Conservation (phyloP, 2,329 filamentous ascomycete genomes). For the Cadophora luteo-olivacea region DNA sequence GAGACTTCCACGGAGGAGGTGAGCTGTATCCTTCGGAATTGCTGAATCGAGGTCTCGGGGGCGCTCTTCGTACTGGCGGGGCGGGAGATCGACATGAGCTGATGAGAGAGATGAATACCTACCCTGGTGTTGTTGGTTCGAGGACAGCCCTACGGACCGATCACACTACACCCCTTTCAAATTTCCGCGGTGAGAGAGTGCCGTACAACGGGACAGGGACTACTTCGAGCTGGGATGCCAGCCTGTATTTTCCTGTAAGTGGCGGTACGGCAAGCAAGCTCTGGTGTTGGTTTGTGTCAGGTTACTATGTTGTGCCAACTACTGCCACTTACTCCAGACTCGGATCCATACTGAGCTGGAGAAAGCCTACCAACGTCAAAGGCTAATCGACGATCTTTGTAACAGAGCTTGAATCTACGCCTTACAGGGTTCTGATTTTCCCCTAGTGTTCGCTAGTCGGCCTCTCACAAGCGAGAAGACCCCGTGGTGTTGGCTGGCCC, state of each 20-base stretch:
- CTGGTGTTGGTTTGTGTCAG: neutral
- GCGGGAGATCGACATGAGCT: constrained; percentile 21
- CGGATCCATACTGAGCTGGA: constrained; percentile 24
- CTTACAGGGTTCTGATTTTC: constrained; percentile 7
- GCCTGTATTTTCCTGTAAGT: neutral
- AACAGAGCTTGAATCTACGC: constrained; percentile 16
- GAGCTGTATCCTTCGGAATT: constrained; percentile 12
- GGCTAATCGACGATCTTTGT: constrained; percentile 9
- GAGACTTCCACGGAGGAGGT: constrained; percentile 1
- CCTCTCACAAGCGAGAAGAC: neutral
- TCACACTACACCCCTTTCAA: constrained; percentile 14
- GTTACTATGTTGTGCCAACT: neutral
- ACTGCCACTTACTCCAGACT: neutral
- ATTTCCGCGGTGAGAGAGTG: neutral
- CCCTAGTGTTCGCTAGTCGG: neutral
- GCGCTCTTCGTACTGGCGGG: constrained; percentile 14
- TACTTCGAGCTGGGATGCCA: neutral
- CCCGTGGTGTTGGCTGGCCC: too few relatives aligned
- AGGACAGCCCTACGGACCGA: constrained; percentile 18
- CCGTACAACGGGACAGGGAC: constrained; percentile 2
- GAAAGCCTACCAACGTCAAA: neutral
- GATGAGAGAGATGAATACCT: constrained; percentile 5
- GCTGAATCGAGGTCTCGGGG: neutral
- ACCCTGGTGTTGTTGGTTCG: neutral
- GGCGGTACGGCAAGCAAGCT: neutral